A percentile compares a stretch with the other conserved stretches of the same genome.
Conservation (phyloP, 2,329 filamentous ascomycete genomes). For the Xylariaceae sp. region DNA sequence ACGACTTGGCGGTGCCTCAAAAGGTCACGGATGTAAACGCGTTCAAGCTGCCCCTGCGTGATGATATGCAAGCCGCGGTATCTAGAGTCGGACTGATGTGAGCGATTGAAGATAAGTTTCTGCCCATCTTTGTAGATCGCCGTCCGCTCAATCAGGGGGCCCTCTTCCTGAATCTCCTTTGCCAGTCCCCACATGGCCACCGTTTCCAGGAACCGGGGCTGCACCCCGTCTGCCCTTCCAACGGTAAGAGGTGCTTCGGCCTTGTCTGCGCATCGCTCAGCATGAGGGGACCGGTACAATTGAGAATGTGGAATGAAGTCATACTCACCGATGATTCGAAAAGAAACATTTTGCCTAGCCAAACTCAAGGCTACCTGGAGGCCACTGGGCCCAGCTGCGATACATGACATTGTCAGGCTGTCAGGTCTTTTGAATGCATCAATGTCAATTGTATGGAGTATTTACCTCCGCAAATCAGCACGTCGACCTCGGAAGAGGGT, state of each 20-base stretch:
- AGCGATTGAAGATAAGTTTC: constrained; percentile 21
- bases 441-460: neutral
- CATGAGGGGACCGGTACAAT: neutral
- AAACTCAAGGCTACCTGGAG: constrained; percentile 27
- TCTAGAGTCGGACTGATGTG: constrained; percentile 29
- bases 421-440: neutral
- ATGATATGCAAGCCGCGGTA: constrained; percentile 32
- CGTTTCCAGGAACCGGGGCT: constrained; percentile 14
- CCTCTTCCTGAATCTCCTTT: constrained; percentile 27
- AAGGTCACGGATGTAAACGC: constrained; percentile 32
- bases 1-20: constrained; percentile 27
- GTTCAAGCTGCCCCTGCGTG: constrained; percentile 32
- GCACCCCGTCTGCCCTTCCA: constrained; percentile 14
- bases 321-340: constrained; percentile 28
- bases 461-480: constrained; percentile 30
- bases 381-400: constrained; percentile 28
- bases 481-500: constrained; percentile 26
- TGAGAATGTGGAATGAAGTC: neutral
- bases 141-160: constrained; percentile 27
- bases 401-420: neutral
- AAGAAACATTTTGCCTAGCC: constrained; percentile 27
- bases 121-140: constrained; percentile 27
- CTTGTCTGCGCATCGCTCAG: constrained; percentile 19
- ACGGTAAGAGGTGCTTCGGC: constrained; percentile 20
- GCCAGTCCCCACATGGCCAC: constrained; percentile 12